Evolutionary conservation across 2,329 filamentous ascomycete genomes (phyloP).

Genomic region (Penicillium sp.): DNA sequence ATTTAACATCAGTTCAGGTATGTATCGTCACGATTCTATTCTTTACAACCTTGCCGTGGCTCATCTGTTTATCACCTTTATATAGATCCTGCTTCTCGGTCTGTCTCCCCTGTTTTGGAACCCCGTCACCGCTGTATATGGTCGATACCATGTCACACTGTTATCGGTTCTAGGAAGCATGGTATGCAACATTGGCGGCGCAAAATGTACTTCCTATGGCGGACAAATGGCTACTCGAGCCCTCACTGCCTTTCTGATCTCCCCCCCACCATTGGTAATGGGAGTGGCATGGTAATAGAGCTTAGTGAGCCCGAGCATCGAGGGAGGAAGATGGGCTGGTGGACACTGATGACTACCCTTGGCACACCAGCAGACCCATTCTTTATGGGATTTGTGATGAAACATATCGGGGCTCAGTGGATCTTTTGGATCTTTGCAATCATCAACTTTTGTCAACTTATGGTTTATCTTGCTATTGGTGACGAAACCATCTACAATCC

Average conservation of each 20-base stretch:
- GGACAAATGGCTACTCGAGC: slow-evolving; percentile 52
- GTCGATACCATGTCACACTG: slow-evolving; percentile 54
- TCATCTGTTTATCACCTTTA: not conserved
- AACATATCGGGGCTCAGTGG: slow-evolving; percentile 55
- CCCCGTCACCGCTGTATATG: slow-evolving; percentile 53
- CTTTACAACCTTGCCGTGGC: not conserved
- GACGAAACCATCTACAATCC: slow-evolving; percentile 54
- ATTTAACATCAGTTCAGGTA: slow-evolving; percentile 52
- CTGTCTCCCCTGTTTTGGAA: slow-evolving; percentile 55
- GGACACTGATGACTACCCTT: slow-evolving; percentile 52
- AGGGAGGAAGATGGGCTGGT: slow-evolving; percentile 54
- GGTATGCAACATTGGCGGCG: slow-evolving; percentile 55
- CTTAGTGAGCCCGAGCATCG: slow-evolving; percentile 54
- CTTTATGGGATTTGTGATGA: slow-evolving; percentile 44
- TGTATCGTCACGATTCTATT: not conserved
- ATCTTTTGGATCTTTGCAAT: slow-evolving; percentile 59
- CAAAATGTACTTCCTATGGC: slow-evolving; percentile 47
- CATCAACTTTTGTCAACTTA: slow-evolving; percentile 54
- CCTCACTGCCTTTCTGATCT: slow-evolving; percentile 53
- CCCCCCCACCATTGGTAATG: slow-evolving; percentile 52
- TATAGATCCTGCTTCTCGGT: slow-evolving; percentile 52
- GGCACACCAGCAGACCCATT: slow-evolving; percentile 44
- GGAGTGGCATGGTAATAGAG: slow-evolving; percentile 55
- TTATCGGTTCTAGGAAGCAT: slow-evolving; percentile 49
- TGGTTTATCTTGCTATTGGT: slow-evolving; percentile 54